phyloP scores from a whole-genome alignment of 768 basidiomycete genomes.

The Phlebiopsis gigantea region DNA sequence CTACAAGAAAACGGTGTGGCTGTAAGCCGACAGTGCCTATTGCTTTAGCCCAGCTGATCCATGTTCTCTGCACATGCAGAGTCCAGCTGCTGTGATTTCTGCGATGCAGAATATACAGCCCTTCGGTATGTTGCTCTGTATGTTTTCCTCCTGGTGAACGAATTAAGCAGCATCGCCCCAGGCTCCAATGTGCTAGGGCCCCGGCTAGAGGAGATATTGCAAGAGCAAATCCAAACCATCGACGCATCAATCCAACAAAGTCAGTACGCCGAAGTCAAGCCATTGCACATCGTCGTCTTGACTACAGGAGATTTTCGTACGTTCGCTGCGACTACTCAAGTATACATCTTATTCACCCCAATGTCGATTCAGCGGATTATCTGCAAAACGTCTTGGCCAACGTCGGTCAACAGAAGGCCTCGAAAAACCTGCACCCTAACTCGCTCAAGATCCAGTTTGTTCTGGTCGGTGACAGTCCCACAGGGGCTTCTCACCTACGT shows the following conservation, averaged over 20 bases:
- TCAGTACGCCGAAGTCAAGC: background rate
- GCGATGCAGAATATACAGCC: background rate
- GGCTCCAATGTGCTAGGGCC: background rate
- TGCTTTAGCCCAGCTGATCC: background rate
- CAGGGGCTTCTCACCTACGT: background rate
- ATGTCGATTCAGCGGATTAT: background rate
- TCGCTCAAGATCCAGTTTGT: background rate
- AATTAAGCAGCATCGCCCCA: background rate
- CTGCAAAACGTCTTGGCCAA: background rate
- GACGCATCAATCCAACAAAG: background rate
- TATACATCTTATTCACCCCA: background rate
- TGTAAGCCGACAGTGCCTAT: background rate
- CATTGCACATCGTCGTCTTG: background rate
- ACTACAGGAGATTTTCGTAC: background rate
- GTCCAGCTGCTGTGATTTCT: background rate
- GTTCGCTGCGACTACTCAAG: background rate
- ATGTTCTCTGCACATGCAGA: background rate
- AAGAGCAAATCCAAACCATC: background rate
- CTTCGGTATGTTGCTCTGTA: background rate
- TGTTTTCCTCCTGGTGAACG: background rate
- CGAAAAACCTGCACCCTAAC: background rate
- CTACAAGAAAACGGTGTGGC: background rate
- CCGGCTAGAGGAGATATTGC: background rate
- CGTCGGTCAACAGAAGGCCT: background rate
- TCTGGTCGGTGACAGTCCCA: background rate